phyloP scores from a whole-genome alignment of 2,329 filamentous ascomycete genomes.

The Aspergillus spinulosporus region DNA sequence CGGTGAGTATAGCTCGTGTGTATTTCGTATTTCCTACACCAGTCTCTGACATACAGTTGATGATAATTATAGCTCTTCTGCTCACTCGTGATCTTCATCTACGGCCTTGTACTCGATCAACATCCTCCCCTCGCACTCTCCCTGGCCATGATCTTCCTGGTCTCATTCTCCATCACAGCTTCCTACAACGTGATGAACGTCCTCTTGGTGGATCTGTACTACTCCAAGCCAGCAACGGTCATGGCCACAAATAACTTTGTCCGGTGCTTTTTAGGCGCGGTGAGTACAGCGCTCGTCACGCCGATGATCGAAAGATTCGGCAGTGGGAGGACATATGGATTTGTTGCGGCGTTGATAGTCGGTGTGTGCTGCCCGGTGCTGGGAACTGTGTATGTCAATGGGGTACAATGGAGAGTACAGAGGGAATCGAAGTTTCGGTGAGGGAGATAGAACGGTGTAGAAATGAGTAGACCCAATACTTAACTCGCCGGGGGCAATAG shows the following conservation, averaged over 20 bases:
- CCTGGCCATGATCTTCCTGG: constrained; percentile 35
- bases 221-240: constrained; percentile 31
- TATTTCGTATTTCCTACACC: not conserved
- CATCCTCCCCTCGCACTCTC: constrained; percentile 31
- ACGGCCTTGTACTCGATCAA: constrained; percentile 39
- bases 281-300: constrained; percentile 27
- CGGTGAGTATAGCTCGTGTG: constrained; percentile 19
- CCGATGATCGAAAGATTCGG: constrained; percentile 24
- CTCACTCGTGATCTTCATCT: constrained; percentile 35
- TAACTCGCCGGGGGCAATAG: constrained; percentile 7
- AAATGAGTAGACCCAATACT: not conserved
- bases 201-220: constrained; percentile 47
- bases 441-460: not conserved
- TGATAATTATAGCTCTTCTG: constrained; percentile 6
- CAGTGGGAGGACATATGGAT: constrained; percentile 21
- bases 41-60: not conserved
- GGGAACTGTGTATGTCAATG: constrained; percentile 21
- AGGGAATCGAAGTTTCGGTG: not conserved
- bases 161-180: constrained; percentile 39
- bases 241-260: constrained; percentile 39
- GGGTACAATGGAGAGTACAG: constrained; percentile 23
- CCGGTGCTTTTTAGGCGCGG: constrained; percentile 35
- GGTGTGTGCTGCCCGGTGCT: constrained; percentile 20
- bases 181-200: constrained; percentile 48
- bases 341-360: constrained; percentile 18